These are phyloP conservation scores for Lactuca saligna DNA, from an alignment of 129 eudicot species.

Conservation along the genomic window DNA sequence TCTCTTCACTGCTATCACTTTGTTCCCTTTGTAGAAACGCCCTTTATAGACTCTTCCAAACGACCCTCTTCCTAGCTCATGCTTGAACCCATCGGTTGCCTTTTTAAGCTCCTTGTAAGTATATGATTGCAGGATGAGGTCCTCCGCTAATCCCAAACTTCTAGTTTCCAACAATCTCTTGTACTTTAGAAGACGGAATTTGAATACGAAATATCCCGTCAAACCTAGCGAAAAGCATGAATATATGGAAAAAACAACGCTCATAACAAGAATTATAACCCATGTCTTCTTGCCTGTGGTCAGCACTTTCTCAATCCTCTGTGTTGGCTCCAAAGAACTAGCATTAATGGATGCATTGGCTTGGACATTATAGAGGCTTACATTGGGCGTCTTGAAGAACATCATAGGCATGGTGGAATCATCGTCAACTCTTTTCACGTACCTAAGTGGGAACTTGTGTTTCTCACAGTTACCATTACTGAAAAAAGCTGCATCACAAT, in stretches of 20 bases:
- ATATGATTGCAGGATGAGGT: slow-evolving; percentile 30
- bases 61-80: slow-evolving; percentile 45
- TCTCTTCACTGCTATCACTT: slow-evolving; percentile 52
- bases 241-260: slow-evolving; percentile 32
- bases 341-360: background rate
- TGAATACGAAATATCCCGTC: slow-evolving; percentile 31
- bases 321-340: background rate
- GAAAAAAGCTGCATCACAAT: slow-evolving; percentile 35
- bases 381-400: slow-evolving; percentile 22
- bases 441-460: slow-evolving; percentile 36
- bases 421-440: background rate
- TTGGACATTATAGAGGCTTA: background rate
- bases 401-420: background rate
- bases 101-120: slow-evolving; percentile 36
- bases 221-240: slow-evolving; percentile 26
- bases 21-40: slow-evolving; percentile 26
- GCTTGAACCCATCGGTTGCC: slow-evolving; percentile 44
- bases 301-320: background rate
- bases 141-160: slow-evolving; percentile 29
- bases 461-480: background rate
- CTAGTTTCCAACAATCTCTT: slow-evolving; percentile 26
- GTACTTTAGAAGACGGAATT: slow-evolving; percentile 34
- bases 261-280: slow-evolving; percentile 28
- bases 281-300: slow-evolving; percentile 30
- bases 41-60: slow-evolving; percentile 56